Conservation (phyloP, 2,329 filamentous ascomycete species). For the Fusarium piperis region DNA sequence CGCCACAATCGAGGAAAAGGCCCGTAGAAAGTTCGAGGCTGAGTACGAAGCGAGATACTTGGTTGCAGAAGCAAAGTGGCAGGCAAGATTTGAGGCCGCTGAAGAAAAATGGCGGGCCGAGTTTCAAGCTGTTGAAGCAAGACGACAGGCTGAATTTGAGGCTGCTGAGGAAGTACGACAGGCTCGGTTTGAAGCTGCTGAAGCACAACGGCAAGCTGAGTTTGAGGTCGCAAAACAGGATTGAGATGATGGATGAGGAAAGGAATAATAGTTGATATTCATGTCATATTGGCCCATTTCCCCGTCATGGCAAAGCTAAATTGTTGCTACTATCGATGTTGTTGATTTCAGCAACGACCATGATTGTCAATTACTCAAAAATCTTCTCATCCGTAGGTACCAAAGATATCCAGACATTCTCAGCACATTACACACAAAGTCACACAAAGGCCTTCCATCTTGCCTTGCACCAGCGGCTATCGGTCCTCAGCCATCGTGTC, state of each 20-base stretch:
- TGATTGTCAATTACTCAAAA: too few species aligned
- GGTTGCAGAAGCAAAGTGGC: not conserved
- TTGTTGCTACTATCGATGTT: not conserved
- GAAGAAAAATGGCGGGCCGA: not conserved
- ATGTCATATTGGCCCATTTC: not conserved
- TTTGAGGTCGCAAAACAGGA: not conserved
- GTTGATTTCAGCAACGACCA: not conserved
- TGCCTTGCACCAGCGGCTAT: too few species aligned
- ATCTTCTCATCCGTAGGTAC: too few species aligned
- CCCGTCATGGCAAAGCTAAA: not conserved
- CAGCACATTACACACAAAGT: too few species aligned
- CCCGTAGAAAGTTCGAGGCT: not conserved
- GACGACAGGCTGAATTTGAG: not conserved
- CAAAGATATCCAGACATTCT: too few species aligned
- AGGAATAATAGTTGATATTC: not conserved
- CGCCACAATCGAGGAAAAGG: not conserved
- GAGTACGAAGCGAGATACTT: not conserved
- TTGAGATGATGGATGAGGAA: not conserved
- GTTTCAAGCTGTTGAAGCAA: not conserved
- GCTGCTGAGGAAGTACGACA: not conserved
- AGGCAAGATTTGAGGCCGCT: not conserved
- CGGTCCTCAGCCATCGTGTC: too few species aligned
- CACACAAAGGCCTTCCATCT: too few species aligned
- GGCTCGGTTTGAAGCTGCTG: not conserved
- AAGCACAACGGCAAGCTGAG: not conserved